Evolutionary conservation across 2,329 filamentous ascomycete species (phyloP).

Genomic region (Tolypocladium ovalisporum): DNA sequence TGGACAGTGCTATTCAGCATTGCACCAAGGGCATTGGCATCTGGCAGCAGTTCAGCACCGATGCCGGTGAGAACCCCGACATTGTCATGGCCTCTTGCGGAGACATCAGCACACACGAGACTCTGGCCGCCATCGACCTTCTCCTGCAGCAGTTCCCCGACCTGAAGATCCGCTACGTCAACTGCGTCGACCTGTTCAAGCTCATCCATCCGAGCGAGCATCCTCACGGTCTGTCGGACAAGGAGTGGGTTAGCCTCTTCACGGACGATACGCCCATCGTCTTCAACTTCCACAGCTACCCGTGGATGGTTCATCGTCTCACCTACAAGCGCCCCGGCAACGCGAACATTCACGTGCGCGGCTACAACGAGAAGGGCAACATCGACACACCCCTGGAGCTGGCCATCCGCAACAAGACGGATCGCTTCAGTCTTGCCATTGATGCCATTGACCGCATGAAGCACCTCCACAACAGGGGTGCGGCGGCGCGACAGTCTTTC

Average conservation of each 20-base stretch:
- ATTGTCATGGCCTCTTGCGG: constrained; percentile 68
- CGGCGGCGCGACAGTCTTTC: constrained; percentile 51
- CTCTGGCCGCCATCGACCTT: constrained; percentile 63
- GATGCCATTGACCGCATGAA: constrained; percentile 62
- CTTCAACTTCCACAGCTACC: constrained; percentile 80
- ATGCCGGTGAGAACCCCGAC: constrained; percentile 57
- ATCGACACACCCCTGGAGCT: constrained; percentile 73
- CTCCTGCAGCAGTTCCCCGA: constrained; percentile 60
- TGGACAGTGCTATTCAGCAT: constrained; percentile 62
- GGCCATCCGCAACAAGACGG: constrained; percentile 66
- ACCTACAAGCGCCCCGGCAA: constrained; percentile 65
- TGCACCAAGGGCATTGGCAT: constrained; percentile 72
- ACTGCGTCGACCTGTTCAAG: constrained; percentile 73
- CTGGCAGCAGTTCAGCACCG: constrained; percentile 68
- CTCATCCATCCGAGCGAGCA: constrained; percentile 60
- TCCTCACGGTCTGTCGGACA: constrained; percentile 59
- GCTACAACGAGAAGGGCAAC: constrained; percentile 76
- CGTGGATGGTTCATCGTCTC: constrained; percentile 67
- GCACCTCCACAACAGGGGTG: constrained; percentile 50
- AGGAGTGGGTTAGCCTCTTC: constrained; percentile 59
- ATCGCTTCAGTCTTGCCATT: constrained; percentile 67
- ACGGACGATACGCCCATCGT: constrained; percentile 61
- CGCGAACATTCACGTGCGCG: constrained; percentile 60
- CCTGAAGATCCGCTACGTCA: constrained; percentile 69
- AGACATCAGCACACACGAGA: constrained; percentile 64